Base-by-base conservation (phyloP, 2,329 filamentous ascomycete species). In the Colletotrichum gloeosporioides region DNA sequence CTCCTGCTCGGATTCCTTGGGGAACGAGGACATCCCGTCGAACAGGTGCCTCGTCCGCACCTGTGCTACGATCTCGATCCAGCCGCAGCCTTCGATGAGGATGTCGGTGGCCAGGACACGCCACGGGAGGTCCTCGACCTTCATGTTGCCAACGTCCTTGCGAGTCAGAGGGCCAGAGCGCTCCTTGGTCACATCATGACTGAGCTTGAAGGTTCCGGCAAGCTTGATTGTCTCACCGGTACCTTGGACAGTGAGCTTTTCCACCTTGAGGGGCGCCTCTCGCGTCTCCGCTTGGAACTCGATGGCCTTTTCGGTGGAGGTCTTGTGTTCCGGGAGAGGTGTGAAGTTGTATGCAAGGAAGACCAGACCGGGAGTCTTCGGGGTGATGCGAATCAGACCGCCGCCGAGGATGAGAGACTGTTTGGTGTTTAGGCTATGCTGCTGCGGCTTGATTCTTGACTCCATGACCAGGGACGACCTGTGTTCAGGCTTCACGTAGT, bases 301-400 rank as follows among this genome's bases (percentile, higher is more conserved):
- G 32, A 93, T 87, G 0, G 96, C 96, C 85, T 98, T 99, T 22
- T 93, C 90, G 0, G 94, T 98, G 44, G 90, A 89, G 0, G 96
- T 98, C 4, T 95, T 84, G 83, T 99, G 97, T 8, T 93, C 87
- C 12, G 91, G 83, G 32, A 99, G 87, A 0, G 96, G 94, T 0
- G 96, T 93, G 82, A 99, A 99, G 66, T 95, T 92, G 83, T 98
- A 96, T n/a, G 93, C 91, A 73, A 99, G 87, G 80, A 98, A 90
- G 12, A 94, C 85, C 13, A 92, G 83, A 67, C 93, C 88, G 0
- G 91, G 88, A 3, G 91, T 91, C 9, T 90, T 87, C 1, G 97
- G 95, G 0, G 95, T 98, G 80, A 99, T 95, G 77, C 96, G 92
- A 76, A 99, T 93, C 57, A 99, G 89, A 0, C 96, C 96, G 32